A percentile compares a stretch with the other conserved stretches of the same genome.
phyloP scores from a whole-genome alignment of 140 eudicot genomes.

The Anethum foeniculum region DNA sequence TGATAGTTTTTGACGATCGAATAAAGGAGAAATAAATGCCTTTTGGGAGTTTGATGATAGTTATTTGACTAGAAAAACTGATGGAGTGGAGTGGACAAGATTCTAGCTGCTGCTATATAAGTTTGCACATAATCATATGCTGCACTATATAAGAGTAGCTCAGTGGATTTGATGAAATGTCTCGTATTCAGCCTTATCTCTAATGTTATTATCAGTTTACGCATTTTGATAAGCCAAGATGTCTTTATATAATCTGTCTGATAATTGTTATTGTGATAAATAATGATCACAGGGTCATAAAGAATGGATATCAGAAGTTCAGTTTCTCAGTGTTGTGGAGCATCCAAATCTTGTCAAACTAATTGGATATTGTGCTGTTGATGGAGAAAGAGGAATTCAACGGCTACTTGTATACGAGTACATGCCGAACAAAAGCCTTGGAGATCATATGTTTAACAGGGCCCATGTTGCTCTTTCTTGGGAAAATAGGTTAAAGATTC shows the following conservation, averaged over 20 bases:
- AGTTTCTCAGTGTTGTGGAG: conserved; percentile 50
- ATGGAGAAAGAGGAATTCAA: conserved; percentile 53
- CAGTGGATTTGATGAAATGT: too few relatives aligned
- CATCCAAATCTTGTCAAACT: conserved; percentile 65
- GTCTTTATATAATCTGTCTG: neutral
- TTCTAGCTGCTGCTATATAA: too few relatives aligned
- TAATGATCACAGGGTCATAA: conserved; percentile 46
- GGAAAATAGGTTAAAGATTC: conserved; percentile 42
- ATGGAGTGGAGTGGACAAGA: too few relatives aligned
- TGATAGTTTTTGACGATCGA: too few relatives aligned
- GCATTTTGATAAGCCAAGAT: neutral
- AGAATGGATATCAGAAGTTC: conserved; percentile 64
- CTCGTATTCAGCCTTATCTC: neutral
- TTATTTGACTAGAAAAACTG: too few relatives aligned
- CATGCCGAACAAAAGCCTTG: conserved; percentile 56
- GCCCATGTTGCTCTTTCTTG: conserved; percentile 37
- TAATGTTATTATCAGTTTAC: neutral
- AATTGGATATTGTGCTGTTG: conserved; percentile 55
- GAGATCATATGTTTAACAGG: conserved; percentile 48
- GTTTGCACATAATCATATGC: too few relatives aligned
- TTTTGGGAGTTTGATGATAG: too few relatives aligned
- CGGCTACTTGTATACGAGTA: conserved; percentile 58
- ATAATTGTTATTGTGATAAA: neutral
- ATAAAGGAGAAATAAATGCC: too few relatives aligned
- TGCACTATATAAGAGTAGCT: neutral